A percentile compares a stretch with the other conserved stretches of the same genome.
These are phyloP conservation scores for Marchantia polymorpha DNA, from an alignment of 225 moss, liverwort and hornwort genomes.

Conservation along the genomic window DNA sequence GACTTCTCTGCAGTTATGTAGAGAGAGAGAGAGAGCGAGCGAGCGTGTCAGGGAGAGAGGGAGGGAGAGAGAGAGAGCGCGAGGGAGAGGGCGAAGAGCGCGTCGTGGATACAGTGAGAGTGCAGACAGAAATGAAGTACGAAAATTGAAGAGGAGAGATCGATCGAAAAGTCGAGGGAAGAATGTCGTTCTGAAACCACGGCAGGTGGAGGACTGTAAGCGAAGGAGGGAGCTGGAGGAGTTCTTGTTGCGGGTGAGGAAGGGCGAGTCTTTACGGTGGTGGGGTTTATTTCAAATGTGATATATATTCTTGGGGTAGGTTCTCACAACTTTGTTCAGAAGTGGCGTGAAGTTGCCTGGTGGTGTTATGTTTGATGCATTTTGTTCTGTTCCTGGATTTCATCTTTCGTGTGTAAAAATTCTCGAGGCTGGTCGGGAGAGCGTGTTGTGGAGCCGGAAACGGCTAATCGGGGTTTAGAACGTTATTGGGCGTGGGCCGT, in stretches of 20 bases:
- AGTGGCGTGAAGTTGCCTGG: neutral
- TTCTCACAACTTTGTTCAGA: neutral
- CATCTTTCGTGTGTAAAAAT: neutral
- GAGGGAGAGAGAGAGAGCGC: neutral
- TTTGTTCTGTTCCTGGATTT: neutral
- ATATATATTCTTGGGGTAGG: conserved; percentile 19
- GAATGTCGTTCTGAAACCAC: neutral
- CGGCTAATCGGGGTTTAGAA: neutral
- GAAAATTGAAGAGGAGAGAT: neutral
- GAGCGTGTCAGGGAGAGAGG: neutral
- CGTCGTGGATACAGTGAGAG: neutral
- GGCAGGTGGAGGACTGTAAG: neutral
- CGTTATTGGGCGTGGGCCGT: neutral
- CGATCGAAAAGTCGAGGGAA: neutral
- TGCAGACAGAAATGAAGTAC: neutral
- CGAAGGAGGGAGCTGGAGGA: neutral
- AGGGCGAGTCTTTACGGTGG: neutral
- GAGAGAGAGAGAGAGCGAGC: neutral
- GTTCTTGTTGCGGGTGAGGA: neutral
- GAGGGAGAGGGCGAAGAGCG: neutral
- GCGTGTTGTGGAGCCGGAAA: neutral
- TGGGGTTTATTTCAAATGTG: conserved; percentile 15
- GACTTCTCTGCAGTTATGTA: neutral
- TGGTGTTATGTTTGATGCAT: conserved; percentile 11
- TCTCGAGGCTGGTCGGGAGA: neutral